Evolutionary conservation across 805 yeast genomes (phyloP), one percentile per base, ranked within the genome.

Genomic region (Candida hispaniensis): DNA sequence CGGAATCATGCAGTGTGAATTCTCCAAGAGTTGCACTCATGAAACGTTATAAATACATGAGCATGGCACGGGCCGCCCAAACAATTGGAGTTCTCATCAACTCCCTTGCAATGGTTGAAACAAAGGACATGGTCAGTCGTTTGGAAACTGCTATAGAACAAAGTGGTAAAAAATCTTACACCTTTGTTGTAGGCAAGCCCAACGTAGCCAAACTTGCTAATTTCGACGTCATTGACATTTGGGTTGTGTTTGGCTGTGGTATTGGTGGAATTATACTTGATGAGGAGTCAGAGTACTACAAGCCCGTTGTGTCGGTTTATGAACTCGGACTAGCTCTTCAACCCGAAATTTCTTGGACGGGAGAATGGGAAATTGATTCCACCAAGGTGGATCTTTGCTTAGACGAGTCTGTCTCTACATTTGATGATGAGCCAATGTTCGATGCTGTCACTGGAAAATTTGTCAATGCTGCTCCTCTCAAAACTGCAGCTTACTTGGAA

Each of bases 121-220:
- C 94, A 5, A 70, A 73, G 34, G 63, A 54, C n/a, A 59, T 88
- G 20, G 63, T 88, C 35, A 71, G 74, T 38, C 62, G 63, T 19
- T 69, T 85, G 6, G 68, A 72, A 10, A 52, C 60, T 15, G 67
- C 78, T 56, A 71, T 91, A 40, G 68, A 65, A 34, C 64, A 61
- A 3, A 85, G 88, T 0, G 95, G 81, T 2, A 91, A 91, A 58
- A 91, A 91, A 51, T 88, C 81, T 45, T 91, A 91, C 51, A 69
- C 83, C 52, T 85, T 91, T 60, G 97, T 86, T 3, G 97, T 91
- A 4, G 98, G 98, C 7, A 91, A 91, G 55, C 97, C 97, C 7
- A 91, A 91, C 50, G 96, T 91, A 12, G 94, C 98, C 15, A 91
- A 91, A 50, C 63, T 91, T 34, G 98, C 97, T 7, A 91, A 91